Evolutionary conservation across 768 basidiomycete genomes (phyloP).

Genomic region (Russula foetens): DNA sequence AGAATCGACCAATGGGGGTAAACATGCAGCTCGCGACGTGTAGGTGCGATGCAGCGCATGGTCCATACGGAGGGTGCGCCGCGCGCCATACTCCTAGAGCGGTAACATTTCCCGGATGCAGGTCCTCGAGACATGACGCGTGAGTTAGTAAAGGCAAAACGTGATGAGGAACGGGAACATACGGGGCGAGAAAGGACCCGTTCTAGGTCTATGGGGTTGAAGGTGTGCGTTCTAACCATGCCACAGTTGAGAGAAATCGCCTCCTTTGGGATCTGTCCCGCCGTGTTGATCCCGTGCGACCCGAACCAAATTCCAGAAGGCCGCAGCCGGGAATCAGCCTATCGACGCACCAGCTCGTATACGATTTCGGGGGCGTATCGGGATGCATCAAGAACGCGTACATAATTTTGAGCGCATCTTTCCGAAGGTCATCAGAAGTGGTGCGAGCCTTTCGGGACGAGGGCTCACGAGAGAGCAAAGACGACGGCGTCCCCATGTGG

Average conservation of each 20-base stretch:
- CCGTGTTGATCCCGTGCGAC: constrained; percentile 17
- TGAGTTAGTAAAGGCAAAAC: background rate
- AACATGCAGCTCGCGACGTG: constrained; percentile 49
- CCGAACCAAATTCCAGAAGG: background rate
- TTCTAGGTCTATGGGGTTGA: constrained; percentile 2
- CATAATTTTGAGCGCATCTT: constrained; percentile 85
- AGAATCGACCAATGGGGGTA: constrained; percentile 63
- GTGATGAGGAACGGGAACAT: background rate
- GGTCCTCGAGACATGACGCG: background rate
- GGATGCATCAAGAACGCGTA: constrained; percentile 72
- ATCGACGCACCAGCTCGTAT: constrained; percentile 54
- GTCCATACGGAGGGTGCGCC: constrained; percentile 38
- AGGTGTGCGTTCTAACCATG: constrained; percentile 1
- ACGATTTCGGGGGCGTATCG: constrained; percentile 77
- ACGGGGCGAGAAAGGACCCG: constrained; percentile 4
- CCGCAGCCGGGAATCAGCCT: background rate
- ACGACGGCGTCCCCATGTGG: constrained; percentile 81
- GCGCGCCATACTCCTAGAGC: constrained; percentile 1
- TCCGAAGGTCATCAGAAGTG: background rate
- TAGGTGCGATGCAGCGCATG: constrained; percentile 75
- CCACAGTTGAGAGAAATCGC: constrained; percentile 7
- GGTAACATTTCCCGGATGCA: background rate
- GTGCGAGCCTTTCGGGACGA: background rate
- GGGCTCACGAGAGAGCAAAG: constrained; percentile 61
- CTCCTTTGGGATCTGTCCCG: constrained; percentile 7